Conservation (phyloP, 2,329 filamentous ascomycete species). For the Exophiala aquamarina region DNA sequence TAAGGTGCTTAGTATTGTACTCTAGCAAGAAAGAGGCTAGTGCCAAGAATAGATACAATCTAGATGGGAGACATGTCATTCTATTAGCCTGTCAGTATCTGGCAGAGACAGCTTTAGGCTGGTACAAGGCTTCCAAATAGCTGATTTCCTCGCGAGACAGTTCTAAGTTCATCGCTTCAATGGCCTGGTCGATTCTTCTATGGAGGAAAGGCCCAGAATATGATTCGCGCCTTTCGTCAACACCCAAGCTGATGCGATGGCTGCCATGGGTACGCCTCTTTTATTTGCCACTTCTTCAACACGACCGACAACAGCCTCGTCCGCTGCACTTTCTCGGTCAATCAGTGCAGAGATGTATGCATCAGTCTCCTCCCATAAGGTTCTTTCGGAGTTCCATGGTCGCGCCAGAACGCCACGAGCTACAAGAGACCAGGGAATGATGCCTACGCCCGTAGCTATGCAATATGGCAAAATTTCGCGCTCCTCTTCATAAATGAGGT, state of each 20-base stretch:
- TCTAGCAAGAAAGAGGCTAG: too few relatives aligned
- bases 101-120: too few relatives aligned
- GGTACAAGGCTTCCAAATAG: too few relatives aligned
- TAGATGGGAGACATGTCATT: too few relatives aligned
- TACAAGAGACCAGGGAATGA: constrained; percentile 35
- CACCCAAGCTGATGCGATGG: constrained; percentile 65
- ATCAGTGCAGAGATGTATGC: constrained; percentile 41
- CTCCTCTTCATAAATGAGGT: constrained; percentile 49
- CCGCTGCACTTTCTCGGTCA: constrained; percentile 44
- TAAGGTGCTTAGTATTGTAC: too few relatives aligned
- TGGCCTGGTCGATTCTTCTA: constrained; percentile 61
- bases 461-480: constrained; percentile 43
- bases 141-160: too few relatives aligned
- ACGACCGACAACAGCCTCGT: constrained; percentile 52
- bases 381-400: constrained; percentile 41
- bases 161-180: too few relatives aligned
- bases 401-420: constrained; percentile 29
- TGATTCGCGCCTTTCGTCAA: constrained; percentile 53
- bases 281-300: constrained; percentile 61
- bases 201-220: constrained; percentile 61
- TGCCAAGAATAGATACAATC: too few relatives aligned
- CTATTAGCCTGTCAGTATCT: too few relatives aligned
- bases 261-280: constrained; percentile 59
- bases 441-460: constrained; percentile 36
- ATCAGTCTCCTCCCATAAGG: constrained; percentile 41